phyloP scores from a whole-genome alignment of 1,284 basidiomycete species.

The Lignosus rhinocerotis region DNA sequence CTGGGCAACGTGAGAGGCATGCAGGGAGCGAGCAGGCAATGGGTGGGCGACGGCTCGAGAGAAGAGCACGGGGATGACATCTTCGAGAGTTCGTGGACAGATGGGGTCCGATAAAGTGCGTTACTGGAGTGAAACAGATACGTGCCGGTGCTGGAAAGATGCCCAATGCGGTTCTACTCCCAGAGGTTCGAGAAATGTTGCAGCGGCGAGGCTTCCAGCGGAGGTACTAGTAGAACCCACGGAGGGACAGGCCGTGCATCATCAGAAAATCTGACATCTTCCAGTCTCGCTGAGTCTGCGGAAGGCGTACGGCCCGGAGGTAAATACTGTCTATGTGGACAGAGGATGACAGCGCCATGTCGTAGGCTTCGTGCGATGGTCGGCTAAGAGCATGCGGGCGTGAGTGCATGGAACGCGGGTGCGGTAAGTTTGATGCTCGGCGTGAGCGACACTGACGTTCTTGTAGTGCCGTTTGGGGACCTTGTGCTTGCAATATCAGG shows the following conservation, averaged over 20 bases:
- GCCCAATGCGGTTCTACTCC: neutral
- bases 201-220: conserved; percentile 9
- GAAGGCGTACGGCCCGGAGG: conserved; percentile 12
- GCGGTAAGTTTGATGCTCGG: conserved; percentile 10
- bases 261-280: conserved; percentile 16
- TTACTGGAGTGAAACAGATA: conserved; percentile 3
- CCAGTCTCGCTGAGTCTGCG: conserved; percentile 1
- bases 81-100: conserved; percentile 19
- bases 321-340: neutral
- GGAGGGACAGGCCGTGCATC: conserved; percentile 1
- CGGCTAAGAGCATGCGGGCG: conserved; percentile 12
- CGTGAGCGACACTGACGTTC: conserved; percentile 4
- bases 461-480: neutral
- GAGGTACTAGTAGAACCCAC: conserved; percentile 15
- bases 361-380: conserved; percentile 22
- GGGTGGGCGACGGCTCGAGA: conserved; percentile 12
- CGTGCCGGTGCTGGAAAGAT: conserved; percentile 5
- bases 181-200: conserved; percentile 2
- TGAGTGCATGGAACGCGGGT: conserved; percentile 10
- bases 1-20: conserved; percentile 18
- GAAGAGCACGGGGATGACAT: conserved; percentile 19
- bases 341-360: conserved; percentile 5
- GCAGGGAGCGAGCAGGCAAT: conserved; percentile 3
- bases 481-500: neutral
- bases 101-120: conserved; percentile 22